These are phyloP conservation scores for Ogataea nitratoaversa DNA, from an alignment of 805 yeast genomes.

Conservation along the genomic window DNA sequence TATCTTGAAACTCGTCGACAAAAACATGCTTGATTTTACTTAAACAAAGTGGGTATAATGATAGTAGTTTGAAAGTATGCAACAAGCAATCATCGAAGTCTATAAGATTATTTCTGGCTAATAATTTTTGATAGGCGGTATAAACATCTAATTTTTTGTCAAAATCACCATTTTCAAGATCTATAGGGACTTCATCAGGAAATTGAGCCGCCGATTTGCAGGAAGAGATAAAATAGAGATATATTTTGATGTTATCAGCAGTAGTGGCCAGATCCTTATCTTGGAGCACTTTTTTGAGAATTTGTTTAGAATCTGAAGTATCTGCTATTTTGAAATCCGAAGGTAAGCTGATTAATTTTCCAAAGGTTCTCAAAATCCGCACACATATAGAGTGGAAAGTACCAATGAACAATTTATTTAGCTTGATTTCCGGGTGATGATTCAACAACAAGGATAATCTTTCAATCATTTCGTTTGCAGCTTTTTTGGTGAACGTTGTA, in stretches of 20 bases:
- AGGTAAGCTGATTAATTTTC: conserved; percentile 42
- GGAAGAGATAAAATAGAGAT: conserved; percentile 46
- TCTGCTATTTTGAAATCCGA: conserved; percentile 53
- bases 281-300: conserved; percentile 37
- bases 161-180: conserved; percentile 22
- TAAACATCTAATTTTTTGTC: conserved; percentile 41
- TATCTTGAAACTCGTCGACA: conserved; percentile 95
- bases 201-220: conserved; percentile 50
- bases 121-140: conserved; percentile 45
- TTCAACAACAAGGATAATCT: conserved; percentile 43
- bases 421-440: conserved; percentile 29
- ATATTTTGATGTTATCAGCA: conserved; percentile 33
- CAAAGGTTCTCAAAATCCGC: conserved; percentile 52
- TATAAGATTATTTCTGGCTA: conserved; percentile 40
- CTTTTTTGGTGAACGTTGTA: conserved; percentile 90
- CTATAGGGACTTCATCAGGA: conserved; percentile 33
- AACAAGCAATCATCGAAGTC: conserved; percentile 86
- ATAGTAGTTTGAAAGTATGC: conserved; percentile 46
- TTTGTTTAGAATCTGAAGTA: conserved; percentile 52
- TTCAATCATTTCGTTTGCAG: conserved; percentile 79
- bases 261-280: conserved; percentile 10
- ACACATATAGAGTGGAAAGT: conserved; percentile 87
- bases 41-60: conserved; percentile 39
- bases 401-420: conserved; percentile 59
- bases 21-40: conserved; percentile 61